Evolutionary conservation across 2,329 filamentous ascomycete genomes (phyloP).

Genomic region (Pseudopithomyces maydicus): DNA sequence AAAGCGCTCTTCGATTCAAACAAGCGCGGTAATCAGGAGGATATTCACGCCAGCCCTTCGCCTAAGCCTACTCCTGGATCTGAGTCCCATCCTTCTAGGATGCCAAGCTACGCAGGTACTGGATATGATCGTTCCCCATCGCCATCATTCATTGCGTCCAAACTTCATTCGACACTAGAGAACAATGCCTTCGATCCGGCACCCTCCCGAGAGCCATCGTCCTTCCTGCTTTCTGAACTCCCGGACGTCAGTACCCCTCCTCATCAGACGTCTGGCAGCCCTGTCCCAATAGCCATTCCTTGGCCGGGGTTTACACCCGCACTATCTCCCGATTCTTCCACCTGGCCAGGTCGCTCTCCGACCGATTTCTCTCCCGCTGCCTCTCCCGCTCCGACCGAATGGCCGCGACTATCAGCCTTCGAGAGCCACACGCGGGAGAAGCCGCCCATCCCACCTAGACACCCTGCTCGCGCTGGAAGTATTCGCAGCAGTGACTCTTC

Average conservation of each 20-base stretch:
- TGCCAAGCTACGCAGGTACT: conserved; percentile 32
- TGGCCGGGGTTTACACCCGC: conserved; percentile 6
- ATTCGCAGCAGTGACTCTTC: background rate
- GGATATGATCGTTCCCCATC: conserved; percentile 25
- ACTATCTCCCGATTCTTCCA: background rate
- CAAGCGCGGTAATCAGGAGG: background rate
- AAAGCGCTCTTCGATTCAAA: conserved; percentile 13
- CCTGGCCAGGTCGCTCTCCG: background rate
- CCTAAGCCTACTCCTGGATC: background rate
- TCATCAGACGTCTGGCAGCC: background rate
- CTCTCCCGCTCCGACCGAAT: background rate
- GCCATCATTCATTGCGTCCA: conserved; percentile 1
- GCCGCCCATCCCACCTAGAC: conserved; percentile 29
- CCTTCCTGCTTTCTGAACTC: conserved; percentile 1
- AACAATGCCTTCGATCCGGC: background rate
- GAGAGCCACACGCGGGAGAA: background rate
- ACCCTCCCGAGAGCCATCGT: background rate
- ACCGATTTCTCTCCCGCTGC: background rate
- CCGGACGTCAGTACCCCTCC: background rate
- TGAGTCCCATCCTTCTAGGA: conserved; percentile 10
- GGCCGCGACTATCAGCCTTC: background rate
- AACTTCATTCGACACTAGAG: conserved; percentile 2
- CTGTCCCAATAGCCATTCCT: background rate
- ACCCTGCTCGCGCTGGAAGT: conserved; percentile 17
- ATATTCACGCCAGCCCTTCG: background rate